Conservation (phyloP, 192 early-diverging fungal genomes). For the Coemansia umbellata region DNA sequence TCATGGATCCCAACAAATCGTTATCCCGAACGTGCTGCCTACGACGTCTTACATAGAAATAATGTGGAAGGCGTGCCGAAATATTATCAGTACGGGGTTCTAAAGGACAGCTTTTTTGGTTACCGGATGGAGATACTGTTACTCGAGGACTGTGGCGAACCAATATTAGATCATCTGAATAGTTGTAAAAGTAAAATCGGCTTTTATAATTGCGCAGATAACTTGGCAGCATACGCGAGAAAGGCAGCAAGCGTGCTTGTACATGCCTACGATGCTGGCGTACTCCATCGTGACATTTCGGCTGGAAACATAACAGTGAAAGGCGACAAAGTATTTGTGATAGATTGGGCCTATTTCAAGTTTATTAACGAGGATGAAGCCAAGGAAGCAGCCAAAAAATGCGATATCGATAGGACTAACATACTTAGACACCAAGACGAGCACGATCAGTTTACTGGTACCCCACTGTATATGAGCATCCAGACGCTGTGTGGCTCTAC, state of each 20-base stretch:
- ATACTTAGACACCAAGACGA: neutral
- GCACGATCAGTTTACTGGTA: neutral
- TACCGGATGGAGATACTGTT: conserved; percentile 14
- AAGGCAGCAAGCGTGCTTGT: no score
- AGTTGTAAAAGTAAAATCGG: neutral
- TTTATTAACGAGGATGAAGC: neutral
- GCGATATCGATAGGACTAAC: neutral
- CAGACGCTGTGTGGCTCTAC: neutral
- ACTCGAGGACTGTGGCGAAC: conserved; percentile 9
- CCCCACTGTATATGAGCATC: conserved; percentile 1
- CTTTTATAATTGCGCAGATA: neutral
- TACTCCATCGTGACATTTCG: conserved; percentile 22
- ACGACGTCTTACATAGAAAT: neutral
- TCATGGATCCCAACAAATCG: conserved; percentile 7
- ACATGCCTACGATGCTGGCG: neutral
- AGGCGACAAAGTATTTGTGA: neutral
- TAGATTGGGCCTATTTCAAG: conserved; percentile 21
- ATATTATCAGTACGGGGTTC: neutral
- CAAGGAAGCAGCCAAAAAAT: neutral
- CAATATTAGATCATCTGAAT: neutral
- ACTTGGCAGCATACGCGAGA: no score
- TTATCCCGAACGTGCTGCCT: conserved; percentile 11
- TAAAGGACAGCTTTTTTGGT: conserved; percentile 3
- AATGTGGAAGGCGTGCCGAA: neutral
- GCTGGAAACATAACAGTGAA: conserved; percentile 16